Conservation (phyloP, 2,329 filamentous ascomycete genomes). For the Pestalotiopsis sp. region DNA sequence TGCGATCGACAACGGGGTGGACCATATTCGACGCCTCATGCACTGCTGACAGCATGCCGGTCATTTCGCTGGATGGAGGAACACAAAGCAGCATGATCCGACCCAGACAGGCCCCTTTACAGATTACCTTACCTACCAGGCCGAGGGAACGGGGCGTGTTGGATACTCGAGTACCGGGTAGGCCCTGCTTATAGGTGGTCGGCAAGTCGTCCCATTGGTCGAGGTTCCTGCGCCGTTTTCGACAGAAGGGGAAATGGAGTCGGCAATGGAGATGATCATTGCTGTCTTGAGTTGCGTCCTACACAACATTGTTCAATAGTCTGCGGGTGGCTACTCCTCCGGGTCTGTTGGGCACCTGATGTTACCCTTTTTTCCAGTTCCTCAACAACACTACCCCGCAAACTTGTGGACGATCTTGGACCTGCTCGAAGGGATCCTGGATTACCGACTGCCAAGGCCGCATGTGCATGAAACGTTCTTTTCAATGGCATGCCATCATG, state of each 20-base stretch:
- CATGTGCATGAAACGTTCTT: not conserved
- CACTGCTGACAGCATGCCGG: not conserved
- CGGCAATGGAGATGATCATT: slow-evolving; percentile 5
- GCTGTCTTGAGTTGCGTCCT: not conserved
- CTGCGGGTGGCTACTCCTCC: not conserved
- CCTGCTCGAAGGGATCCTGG: not conserved
- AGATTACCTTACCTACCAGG: not conserved
- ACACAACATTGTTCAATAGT: slow-evolving; percentile 1
- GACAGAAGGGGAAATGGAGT: not conserved
- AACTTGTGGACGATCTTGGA: not conserved
- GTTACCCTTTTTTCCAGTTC: not conserved
- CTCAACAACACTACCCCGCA: not conserved
- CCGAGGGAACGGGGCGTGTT: too few relatives aligned
- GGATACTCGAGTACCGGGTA: not conserved
- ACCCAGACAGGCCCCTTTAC: not conserved
- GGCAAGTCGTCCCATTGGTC: slow-evolving; percentile 1
- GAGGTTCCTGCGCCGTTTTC: not conserved
- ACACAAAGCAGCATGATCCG: not conserved
- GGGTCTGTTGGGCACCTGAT: not conserved
- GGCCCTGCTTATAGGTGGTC: not conserved
- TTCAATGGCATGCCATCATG: not conserved
- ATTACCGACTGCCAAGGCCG: not conserved
- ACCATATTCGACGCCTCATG: not conserved
- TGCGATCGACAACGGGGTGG: not conserved
- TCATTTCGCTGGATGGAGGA: not conserved